phyloP scores from a whole-genome alignment of 768 basidiomycete genomes.

The Lanmaoa pseudosensibilis region DNA sequence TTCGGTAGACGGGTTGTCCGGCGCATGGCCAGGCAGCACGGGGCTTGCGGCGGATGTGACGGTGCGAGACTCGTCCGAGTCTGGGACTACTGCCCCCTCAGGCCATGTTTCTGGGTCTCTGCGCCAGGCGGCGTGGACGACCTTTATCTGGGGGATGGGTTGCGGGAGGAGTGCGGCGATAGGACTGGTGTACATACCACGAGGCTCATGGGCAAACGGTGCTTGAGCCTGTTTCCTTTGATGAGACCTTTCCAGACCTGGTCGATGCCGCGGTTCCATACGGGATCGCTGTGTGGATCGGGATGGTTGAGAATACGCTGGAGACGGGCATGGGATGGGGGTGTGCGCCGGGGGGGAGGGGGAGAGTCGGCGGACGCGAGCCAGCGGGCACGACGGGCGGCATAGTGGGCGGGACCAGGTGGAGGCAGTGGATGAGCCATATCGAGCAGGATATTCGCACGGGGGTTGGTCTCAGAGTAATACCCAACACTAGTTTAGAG shows the following conservation, averaged over 20 bases:
- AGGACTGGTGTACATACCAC: constrained; percentile 48
- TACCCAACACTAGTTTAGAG: not conserved
- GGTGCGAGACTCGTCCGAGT: constrained; percentile 52
- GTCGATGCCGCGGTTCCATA: constrained; percentile 58
- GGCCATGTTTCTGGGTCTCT: constrained; percentile 77
- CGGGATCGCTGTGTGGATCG: constrained; percentile 48
- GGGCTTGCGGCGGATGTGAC: not conserved
- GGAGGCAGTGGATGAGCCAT: constrained; percentile 46
- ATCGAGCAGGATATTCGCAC: constrained; percentile 24
- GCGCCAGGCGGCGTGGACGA: constrained; percentile 73
- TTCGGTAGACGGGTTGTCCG: not conserved
- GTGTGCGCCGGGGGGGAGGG: constrained; percentile 29
- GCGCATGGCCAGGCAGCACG: not conserved
- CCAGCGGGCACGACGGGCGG: constrained; percentile 65
- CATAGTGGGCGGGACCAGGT: constrained; percentile 65
- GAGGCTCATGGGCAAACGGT: constrained; percentile 58
- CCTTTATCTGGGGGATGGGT: constrained; percentile 54
- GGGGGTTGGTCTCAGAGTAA: not conserved
- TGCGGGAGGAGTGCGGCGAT: not conserved
- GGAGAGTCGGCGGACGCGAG: constrained; percentile 32
- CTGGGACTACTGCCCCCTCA: constrained; percentile 54
- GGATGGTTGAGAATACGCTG: constrained; percentile 50
- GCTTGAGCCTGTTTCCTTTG: constrained; percentile 57
- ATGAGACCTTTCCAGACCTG: constrained; percentile 64
- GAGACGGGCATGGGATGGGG: constrained; percentile 47